phyloP scores from a whole-genome alignment of 2,329 filamentous ascomycete species.

The Graphilbum fragrans region DNA sequence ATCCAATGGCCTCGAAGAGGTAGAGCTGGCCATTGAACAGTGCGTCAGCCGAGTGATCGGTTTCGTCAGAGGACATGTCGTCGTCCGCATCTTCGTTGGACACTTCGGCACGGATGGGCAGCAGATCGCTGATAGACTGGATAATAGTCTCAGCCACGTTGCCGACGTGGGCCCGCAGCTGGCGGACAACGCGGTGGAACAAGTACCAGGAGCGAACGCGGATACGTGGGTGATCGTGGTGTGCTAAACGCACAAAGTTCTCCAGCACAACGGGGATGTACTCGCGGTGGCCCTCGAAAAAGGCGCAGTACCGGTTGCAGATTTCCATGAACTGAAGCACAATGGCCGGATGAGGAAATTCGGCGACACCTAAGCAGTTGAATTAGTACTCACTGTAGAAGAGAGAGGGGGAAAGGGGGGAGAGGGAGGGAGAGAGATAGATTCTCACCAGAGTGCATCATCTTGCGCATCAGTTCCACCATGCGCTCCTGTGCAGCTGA shows the following conservation, averaged over 20 bases:
- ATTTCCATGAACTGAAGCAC: conserved; percentile 98
- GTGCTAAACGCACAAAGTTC: conserved; percentile 81
- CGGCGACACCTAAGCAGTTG: conserved; percentile 54
- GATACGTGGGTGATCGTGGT: conserved; percentile 77
- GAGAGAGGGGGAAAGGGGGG: not conserved
- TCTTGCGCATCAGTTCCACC: conserved; percentile 85
- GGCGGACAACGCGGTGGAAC: conserved; percentile 85
- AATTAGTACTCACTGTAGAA: conserved; percentile 4
- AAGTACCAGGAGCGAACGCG: conserved; percentile 93
- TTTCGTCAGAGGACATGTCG: conserved; percentile 91
- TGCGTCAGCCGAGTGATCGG: conserved; percentile 79
- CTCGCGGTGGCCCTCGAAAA: conserved; percentile 75
- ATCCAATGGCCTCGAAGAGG: conserved; percentile 88
- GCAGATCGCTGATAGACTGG: conserved; percentile 74
- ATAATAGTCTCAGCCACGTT: conserved; percentile 88
- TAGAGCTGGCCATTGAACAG: conserved; percentile 86
- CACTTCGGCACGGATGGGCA: conserved; percentile 83
- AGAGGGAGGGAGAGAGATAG: conserved; percentile 5
- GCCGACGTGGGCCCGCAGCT: conserved; percentile 70
- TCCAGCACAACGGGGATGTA: conserved; percentile 81
- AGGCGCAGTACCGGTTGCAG: conserved; percentile 82
- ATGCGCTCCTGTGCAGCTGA: conserved; percentile 69
- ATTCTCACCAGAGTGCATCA: conserved; percentile 86
- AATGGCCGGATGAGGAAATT: conserved; percentile 80
- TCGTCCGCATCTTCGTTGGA: conserved; percentile 68